A percentile compares a stretch with the other conserved stretches of the same genome.
Evolutionary conservation across 768 basidiomycete genomes (phyloP).

Genomic region (Xanthoconium purpureum): DNA sequence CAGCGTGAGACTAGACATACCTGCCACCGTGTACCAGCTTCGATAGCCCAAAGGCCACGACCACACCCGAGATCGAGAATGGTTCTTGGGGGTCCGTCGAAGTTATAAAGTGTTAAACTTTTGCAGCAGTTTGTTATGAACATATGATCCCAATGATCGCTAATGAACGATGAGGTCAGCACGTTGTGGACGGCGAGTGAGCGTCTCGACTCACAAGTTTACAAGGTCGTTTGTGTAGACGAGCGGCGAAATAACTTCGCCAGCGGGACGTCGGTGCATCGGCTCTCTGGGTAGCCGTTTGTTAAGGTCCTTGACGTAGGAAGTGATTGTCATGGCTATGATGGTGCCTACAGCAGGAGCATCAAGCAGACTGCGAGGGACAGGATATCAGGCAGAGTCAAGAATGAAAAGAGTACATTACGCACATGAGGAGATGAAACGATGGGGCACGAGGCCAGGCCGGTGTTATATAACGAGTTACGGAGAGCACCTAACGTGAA

Average conservation of each 20-base stretch:
- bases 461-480: constrained; percentile 17
- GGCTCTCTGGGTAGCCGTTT: constrained; percentile 40
- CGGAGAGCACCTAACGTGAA: constrained; percentile 6
- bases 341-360: constrained; percentile 20
- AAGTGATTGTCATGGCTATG: constrained; percentile 22
- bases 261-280: constrained; percentile 41
- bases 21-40: constrained; percentile 65
- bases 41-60: constrained; percentile 66
- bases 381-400: constrained; percentile 10
- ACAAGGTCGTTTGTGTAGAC: constrained; percentile 46
- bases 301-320: constrained; percentile 43
- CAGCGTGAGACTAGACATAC: constrained; percentile 35
- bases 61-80: constrained; percentile 75
- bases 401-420: constrained; percentile 16
- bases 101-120: constrained; percentile 53
- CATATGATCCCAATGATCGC: constrained; percentile 72
- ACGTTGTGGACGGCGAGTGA: background rate
- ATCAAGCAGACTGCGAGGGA: constrained; percentile 17
- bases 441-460: constrained; percentile 2
- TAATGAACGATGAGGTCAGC: constrained; percentile 25
- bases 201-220: constrained; percentile 46
- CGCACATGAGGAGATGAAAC: constrained; percentile 15
- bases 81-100: constrained; percentile 45
- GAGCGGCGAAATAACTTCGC: constrained; percentile 57
- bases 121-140: constrained; percentile 50